Base-by-base conservation (phyloP, 352 stramenopile species). In the Pythium dissotocum region DNA sequence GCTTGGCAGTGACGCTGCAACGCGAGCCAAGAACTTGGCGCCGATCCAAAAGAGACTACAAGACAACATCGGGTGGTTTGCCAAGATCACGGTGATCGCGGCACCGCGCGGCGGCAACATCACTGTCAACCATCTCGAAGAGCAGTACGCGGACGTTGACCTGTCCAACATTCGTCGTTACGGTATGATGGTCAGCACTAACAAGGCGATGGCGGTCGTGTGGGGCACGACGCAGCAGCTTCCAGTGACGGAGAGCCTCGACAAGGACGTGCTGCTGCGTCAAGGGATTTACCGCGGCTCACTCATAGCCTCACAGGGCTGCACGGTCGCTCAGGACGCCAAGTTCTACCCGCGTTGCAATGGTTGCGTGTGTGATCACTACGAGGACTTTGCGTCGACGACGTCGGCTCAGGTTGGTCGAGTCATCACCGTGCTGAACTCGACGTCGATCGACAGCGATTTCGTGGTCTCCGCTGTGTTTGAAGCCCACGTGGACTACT, bases 271-370 rank as follows among this genome's bases (percentile, higher is more conserved):
- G 51, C 61, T 67, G 36, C 32, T 67, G 35, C 61, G 61, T 6
- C 61, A 67, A 28, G 61, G 61, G 16, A 67, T 67, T 26, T 67
- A 67, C 42, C 61, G 61, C 38, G 61, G 61, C 51, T 60, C 40
- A 6, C 26, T 63, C 16, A 32, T 3, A 4, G 40, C 58, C 3
- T 21, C 58, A 10, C 6, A 10, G 13, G 58, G 58, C 28, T 63
- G 58, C 58, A 56, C 44, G 8, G 58, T 63, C 30, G 58, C 44
- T 2, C 58, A 63, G n/a, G 42, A 63, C 26, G 26, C 42, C 7
- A 16, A 16, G n/a, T 63, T 63, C 21, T 63, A 63, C 58, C 58
- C 58, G 13, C 58, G 58, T 42, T 63, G 58, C 35, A 32, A 4
- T 2, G 30, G 24, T n/a, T 63, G 58, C 18, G 58, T 63, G 58